Conservation (phyloP, 306 rosid genomes). For the Corylus avellana region DNA sequence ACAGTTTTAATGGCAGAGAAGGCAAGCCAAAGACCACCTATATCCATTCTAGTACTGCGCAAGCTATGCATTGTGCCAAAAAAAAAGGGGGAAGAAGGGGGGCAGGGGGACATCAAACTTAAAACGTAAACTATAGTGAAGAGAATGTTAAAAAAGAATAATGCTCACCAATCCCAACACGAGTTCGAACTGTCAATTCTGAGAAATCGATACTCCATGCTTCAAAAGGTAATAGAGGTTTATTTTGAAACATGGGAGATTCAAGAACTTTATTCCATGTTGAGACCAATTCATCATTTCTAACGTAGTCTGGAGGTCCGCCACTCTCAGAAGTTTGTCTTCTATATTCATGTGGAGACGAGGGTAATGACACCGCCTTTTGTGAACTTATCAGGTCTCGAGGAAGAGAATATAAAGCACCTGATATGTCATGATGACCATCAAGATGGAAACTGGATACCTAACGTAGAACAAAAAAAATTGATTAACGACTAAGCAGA, state of each 20-base stretch:
- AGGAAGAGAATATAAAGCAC: constrained; percentile 36
- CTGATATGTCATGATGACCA: constrained; percentile 38
- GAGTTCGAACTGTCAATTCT: constrained; percentile 89
- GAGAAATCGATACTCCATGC: constrained; percentile 95
- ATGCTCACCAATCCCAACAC: constrained; percentile 90
- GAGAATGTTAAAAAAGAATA: constrained; percentile 3
- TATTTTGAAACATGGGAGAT: constrained; percentile 66
- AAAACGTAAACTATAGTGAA: no score
- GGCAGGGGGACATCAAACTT: no score
- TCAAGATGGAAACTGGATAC: constrained; percentile 39
- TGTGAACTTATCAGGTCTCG: constrained; percentile 62
- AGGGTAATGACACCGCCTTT: constrained; percentile 88
- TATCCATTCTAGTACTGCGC: no score
- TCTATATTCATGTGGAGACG: constrained; percentile 89
- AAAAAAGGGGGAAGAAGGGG: no score
- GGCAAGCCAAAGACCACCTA: neutral
- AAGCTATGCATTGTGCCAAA: no score
- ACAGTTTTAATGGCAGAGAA: neutral
- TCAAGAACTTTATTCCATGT: constrained; percentile 89
- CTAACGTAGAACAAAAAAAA: constrained; percentile 26
- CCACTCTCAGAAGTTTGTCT: constrained; percentile 61
- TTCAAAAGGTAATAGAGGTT: constrained; percentile 76
- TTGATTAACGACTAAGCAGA: constrained; percentile 19
- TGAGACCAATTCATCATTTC: constrained; percentile 61
- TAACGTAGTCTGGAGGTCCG: constrained; percentile 51